Evolutionary conservation across 2,329 filamentous ascomycete species (phyloP), one percentile per base, ranked within the genome.

Genomic region (Calonectria ilicicola): DNA sequence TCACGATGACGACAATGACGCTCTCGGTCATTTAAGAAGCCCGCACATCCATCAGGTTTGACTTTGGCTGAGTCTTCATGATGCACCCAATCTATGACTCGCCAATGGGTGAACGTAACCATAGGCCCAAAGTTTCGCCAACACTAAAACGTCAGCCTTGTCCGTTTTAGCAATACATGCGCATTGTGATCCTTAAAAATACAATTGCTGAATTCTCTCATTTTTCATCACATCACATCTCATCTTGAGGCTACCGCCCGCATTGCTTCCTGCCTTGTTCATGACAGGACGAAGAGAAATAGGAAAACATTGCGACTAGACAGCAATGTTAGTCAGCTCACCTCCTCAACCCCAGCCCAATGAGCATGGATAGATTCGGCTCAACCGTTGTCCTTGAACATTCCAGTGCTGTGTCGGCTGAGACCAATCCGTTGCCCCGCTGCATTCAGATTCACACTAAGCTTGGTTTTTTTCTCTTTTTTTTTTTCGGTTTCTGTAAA

Each of bases 191-290:
- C 88, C 2, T 83, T 81, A n/a, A 93, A 86, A 9, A 90, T 75
- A 27, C 92, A 87, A 60, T 88, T 91, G 76, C 88, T 89, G 0
- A 88, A 91, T 1, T 92, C 92, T 0, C 92, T 94, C 92, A 42
- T 91, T 92, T 80, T 93, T 93, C 84, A 91, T 92, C 74, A 87
- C 88, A 77, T 93, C 90, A 78, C 90, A 92, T 44, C 91, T 86
- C 91, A 93, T 93, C 17, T 91, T 91, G 0, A 91, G 91, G n/a
- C 92, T 92, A 21, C 92, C 92, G 3, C 92, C n/a, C n/a, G n/a
- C n/a, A n/a, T n/a, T n/a, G n/a, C n/a, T n/a, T n/a, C n/a, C n/a
- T n/a, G n/a, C n/a, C n/a, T n/a, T n/a, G n/a, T 84, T 79, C 32
- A 90, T 84, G 40, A 93, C 83, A 73, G 92, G 88, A 67, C 88